These are phyloP conservation scores for Hyaloscypha hepaticicola DNA, from an alignment of 495 filamentous ascomycete genomes.

Conservation along the genomic window DNA sequence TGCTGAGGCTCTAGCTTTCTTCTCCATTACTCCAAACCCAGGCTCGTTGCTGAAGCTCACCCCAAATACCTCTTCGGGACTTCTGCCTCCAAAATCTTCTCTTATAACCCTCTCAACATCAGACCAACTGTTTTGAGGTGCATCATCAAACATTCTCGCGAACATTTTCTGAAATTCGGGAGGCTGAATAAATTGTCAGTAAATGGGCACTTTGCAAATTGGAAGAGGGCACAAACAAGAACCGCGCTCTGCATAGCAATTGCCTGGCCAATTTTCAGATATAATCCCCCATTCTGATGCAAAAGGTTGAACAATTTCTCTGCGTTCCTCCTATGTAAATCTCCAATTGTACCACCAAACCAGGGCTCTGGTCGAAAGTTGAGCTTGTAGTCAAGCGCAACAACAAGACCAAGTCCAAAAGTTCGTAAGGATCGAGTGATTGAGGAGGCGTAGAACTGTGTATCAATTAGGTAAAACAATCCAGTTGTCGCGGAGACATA, in stretches of 20 bases:
- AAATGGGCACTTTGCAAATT: too few species aligned
- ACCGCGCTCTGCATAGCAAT: constrained; percentile 97
- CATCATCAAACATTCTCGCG: constrained; percentile 94
- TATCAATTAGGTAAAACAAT: constrained; percentile 64
- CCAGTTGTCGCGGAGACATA: constrained; percentile 60
- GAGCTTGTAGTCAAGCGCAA: constrained; percentile 91
- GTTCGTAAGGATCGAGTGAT: constrained; percentile 79
- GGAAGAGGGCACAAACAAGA: too few species aligned
- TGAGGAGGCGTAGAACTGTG: constrained; percentile 69
- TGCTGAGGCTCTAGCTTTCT: constrained; percentile 79
- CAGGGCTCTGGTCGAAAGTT: constrained; percentile 84
- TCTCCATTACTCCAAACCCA: constrained; percentile 78
- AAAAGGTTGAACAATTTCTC: constrained; percentile 77
- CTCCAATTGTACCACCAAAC: constrained; percentile 61
- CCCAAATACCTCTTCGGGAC: constrained; percentile 84
- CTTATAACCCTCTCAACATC: constrained; percentile 83
- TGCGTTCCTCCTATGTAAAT: constrained; percentile 78
- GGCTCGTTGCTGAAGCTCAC: constrained; percentile 70
- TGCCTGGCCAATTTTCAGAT: constrained; percentile 97
- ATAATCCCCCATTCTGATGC: constrained; percentile 83
- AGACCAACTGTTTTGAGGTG: constrained; percentile 88
- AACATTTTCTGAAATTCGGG: constrained; percentile 97
- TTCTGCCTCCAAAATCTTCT: constrained; percentile 76
- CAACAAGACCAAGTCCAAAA: constrained; percentile 73
- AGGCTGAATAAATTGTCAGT: too few species aligned